A percentile compares a stretch with the other conserved stretches of the same genome.
phyloP scores from a whole-genome alignment of 2,329 filamentous ascomycete genomes.

The Colletotrichum paranaense region DNA sequence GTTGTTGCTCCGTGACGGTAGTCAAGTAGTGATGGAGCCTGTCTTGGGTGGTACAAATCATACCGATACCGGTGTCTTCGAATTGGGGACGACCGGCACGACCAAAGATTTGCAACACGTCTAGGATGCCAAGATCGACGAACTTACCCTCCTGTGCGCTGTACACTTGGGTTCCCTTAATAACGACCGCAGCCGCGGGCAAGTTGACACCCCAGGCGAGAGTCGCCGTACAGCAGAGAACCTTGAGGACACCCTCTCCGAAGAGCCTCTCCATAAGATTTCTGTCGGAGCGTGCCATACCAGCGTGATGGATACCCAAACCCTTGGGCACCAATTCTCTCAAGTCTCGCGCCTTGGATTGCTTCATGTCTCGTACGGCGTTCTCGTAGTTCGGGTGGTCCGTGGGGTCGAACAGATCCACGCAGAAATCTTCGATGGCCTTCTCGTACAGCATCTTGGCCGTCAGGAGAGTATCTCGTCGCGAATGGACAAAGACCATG shows the following conservation, averaged over 20 bases:
- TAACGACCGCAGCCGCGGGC: conserved; percentile 94
- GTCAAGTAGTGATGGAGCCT: conserved; percentile 91
- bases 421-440: conserved; percentile 81
- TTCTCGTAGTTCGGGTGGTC: conserved; percentile 83
- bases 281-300: conserved; percentile 93
- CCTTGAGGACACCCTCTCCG: conserved; percentile 90
- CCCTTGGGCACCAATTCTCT: conserved; percentile 91
- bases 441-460: conserved; percentile 88
- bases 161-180: conserved; percentile 98
- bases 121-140: conserved; percentile 93
- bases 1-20: conserved; percentile 94
- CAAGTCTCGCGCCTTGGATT: conserved; percentile 86
- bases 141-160: conserved; percentile 97
- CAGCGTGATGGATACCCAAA: conserved; percentile 94
- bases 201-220: conserved; percentile 99
- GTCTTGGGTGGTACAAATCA: conserved; percentile 97
- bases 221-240: conserved; percentile 97
- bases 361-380: conserved; percentile 86
- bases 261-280: conserved; percentile 97
- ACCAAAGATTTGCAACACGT: conserved; percentile 98
- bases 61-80: conserved; percentile 96
- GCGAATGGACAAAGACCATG: conserved; percentile 99
- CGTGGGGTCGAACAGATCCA: conserved; percentile 85
- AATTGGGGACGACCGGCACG: conserved; percentile 98
- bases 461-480: conserved; percentile 91